phyloP scores from a whole-genome alignment of 495 filamentous ascomycete genomes.

The Bacidia gigantensis region DNA sequence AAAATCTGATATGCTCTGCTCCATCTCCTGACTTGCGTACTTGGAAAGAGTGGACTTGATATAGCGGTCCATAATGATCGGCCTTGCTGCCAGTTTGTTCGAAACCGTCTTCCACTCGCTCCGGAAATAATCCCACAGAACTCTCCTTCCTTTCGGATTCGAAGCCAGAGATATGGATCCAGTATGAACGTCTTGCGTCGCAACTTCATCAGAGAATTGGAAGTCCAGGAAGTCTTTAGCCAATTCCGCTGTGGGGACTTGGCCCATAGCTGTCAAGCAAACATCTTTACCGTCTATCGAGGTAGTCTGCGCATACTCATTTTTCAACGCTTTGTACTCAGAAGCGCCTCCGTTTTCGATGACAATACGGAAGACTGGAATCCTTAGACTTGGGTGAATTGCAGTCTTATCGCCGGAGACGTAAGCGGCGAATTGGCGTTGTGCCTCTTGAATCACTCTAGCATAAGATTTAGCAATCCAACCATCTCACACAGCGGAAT shows the following conservation, averaged over 20 bases:
- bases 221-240: conserved; percentile 60
- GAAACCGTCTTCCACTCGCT: conserved; percentile 60
- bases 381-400: conserved; percentile 66
- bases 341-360: conserved; percentile 50
- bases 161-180: conserved; percentile 55
- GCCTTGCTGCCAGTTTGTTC: conserved; percentile 58
- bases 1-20: conserved; percentile 67
- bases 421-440: conserved; percentile 62
- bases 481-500: conserved; percentile 3
- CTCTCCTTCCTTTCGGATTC: conserved; percentile 53
- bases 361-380: conserved; percentile 65
- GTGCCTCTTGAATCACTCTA: conserved; percentile 55
- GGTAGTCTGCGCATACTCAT: conserved; percentile 67
- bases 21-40: conserved; percentile 55
- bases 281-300: conserved; percentile 86
- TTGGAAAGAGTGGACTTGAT: conserved; percentile 60
- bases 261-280: conserved; percentile 60
- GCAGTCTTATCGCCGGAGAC: conserved; percentile 50
- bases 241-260: conserved; percentile 52
- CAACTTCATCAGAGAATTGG: conserved; percentile 62
- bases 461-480: conserved; percentile 16
- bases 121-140: conserved; percentile 75
- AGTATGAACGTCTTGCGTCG: conserved; percentile 75
- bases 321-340: conserved; percentile 61
- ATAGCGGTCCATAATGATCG: conserved; percentile 78